Base-by-base conservation (phyloP, 1,284 basidiomycete species). In the Tylopilus sp. region DNA sequence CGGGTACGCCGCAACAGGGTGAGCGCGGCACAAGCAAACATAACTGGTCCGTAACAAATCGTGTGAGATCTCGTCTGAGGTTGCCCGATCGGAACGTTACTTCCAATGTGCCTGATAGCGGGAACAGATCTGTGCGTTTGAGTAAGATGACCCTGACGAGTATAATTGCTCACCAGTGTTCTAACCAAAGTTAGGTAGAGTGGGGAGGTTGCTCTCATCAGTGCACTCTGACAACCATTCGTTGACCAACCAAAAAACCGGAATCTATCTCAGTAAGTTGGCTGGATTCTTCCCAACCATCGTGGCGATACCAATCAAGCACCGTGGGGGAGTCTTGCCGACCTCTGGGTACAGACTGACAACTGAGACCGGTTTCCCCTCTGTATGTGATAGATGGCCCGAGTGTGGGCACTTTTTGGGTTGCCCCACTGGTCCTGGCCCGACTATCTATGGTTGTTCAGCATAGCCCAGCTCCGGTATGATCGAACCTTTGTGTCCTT, bases 161-260 rank as follows among this genome's bases (percentile, higher is more conserved):
- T 44, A 44, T 53, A 56, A 48, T 40, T 55, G 54, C 46, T 45
- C 52, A 47, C 30, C 46, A 40, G 37, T 35, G 39, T 44, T 54
- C 54, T 68, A 66, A 66, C 64, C 64, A 68, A 66, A 66, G 61
- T 53, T 49, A 63, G 67, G 31, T 46, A 64, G 52, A 51, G 56
- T 57, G 47, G 36, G 30, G 46, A 44, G 48, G 21, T 16, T 31
- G 37, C 40, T 46, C 60, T 53, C 52, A 56, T 60, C 51, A 30
- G 28, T 42, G 29, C 36, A 25, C 33, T 41, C 33, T 50, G 37
- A 48, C 30, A 38, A 47, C 51, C 40, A 52, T 39, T 59, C 40
- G 51, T 60, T 42, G 57, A 51, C 49, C 47, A 45, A 35, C 51
- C 50, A 60, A 46, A 53, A 52, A 49, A 48, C 39, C 54, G 54